A percentile compares a stretch with the other conserved stretches of the same genome.
These are phyloP conservation scores for Penicillium sp. DNA, from an alignment of 2,329 filamentous ascomycete species.

Conservation along the genomic window DNA sequence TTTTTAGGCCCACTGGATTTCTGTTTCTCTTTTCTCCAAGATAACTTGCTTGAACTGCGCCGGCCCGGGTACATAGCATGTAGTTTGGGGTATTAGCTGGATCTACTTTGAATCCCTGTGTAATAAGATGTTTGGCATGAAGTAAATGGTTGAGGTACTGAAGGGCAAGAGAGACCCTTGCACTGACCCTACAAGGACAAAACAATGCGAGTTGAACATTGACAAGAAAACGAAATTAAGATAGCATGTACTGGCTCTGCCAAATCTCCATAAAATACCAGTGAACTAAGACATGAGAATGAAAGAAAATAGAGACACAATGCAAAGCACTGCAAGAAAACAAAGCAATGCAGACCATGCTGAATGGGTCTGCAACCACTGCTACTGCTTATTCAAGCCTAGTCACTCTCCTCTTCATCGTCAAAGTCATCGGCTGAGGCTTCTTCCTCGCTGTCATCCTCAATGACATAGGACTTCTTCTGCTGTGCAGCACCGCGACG, in stretches of 20 bases:
- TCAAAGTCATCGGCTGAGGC: constrained; percentile 42
- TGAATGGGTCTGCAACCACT: neutral
- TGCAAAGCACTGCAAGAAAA: neutral
- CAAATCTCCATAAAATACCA: constrained; percentile 14
- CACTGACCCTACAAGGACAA: no score
- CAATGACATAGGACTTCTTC: constrained; percentile 46
- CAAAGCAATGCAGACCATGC: neutral
- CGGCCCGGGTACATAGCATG: no score
- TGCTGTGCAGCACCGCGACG: constrained; percentile 43
- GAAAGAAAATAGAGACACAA: constrained; percentile 5
- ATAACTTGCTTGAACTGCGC: no score
- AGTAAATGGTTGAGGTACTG: no score
- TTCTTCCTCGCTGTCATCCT: constrained; percentile 40
- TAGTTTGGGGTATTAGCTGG: no score
- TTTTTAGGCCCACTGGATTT: no score
- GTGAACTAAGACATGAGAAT: constrained; percentile 9
- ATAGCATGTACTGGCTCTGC: constrained; percentile 17
- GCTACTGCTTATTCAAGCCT: constrained; percentile 1
- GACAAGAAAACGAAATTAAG: neutral
- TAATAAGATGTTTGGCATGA: no score
- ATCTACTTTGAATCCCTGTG: no score
- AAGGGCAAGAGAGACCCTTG: neutral
- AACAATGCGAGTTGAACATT: neutral
- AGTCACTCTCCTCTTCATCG: constrained; percentile 35
- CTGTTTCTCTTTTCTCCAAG: no score